Base-by-base conservation (phyloP, 108 stramenopile genomes). In the Nitzschia sp. region DNA sequence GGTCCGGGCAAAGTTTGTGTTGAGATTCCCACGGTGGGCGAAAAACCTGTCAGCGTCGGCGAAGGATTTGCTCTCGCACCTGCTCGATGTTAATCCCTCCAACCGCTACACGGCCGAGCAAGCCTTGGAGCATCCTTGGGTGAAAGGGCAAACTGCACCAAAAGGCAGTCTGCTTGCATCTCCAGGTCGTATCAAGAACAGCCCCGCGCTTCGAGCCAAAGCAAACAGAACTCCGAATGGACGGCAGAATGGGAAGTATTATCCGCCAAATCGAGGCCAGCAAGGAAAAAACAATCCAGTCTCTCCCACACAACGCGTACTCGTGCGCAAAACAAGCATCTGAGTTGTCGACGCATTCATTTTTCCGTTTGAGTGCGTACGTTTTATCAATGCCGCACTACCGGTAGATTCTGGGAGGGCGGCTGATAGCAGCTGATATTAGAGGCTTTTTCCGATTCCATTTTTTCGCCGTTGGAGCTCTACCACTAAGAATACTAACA, bases 61-160 rank as follows among this genome's bases (percentile, higher is more conserved):
- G 21, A 98, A 98, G 64, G 97, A 97, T 78, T 77, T 99, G 30
- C 70, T 99, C 54, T 78, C 77, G 33, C 82, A 95, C 64, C 76
- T 99, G 42, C 82, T 99, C 56, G 91, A 97, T 72, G 75, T 92
- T 34, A 88, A 98, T 73, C 93, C 95, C 13, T 23, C 49, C 25
- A 81, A 76, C 17, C 81, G 99, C 2, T 93, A 95, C 58, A 97
- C 95, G 5, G 97, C 99, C 53, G 92, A 95, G 36, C 90, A 98
- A 74, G 97, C 97, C 5, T 75, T 97, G 68, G 68, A 76, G 9
- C 99, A 99, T 82, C 97, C 98, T 4, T 99, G 98, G 98, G 92
- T 99, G 1, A 69, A 60, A 21, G 93, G 95, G 53, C 77, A 88
- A 75, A 81, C 84, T 29, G 95, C 90, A 19, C 77, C 77, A 9